A percentile compares a stretch with the other conserved stretches of the same genome.
These are phyloP conservation scores for Amaranthus hypochondriacus DNA, from an alignment of 148 eudicot genomes.

Conservation along the genomic window DNA sequence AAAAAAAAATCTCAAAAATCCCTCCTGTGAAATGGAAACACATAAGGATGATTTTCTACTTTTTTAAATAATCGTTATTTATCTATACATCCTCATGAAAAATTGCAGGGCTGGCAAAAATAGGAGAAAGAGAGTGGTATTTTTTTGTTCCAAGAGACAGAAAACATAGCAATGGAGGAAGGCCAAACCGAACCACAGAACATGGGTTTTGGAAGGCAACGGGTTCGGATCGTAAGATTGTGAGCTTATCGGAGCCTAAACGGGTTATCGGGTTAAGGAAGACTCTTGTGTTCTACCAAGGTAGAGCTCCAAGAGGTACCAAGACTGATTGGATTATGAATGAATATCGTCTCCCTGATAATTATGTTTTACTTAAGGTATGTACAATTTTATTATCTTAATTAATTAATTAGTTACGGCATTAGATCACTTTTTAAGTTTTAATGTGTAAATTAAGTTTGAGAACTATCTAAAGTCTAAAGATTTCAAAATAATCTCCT, in stretches of 20 bases:
- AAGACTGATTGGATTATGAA: conserved; percentile 93
- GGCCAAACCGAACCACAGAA: conserved; percentile 80
- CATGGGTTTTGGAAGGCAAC: conserved; percentile 96
- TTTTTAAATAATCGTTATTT: no score
- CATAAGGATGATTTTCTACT: no score
- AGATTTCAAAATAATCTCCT: no score
- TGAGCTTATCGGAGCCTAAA: conserved; percentile 47
- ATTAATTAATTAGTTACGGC: not conserved
- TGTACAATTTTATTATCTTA: not conserved
- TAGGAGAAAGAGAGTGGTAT: conserved; percentile 91
- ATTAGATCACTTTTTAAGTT: not conserved
- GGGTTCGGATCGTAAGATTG: conserved; percentile 71
- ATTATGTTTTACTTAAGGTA: conserved; percentile 42
- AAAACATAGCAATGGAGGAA: conserved; percentile 62
- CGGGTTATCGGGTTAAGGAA: conserved; percentile 59
- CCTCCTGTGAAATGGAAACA: no score
- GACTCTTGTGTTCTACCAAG: conserved; percentile 77
- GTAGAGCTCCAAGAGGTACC: conserved; percentile 73
- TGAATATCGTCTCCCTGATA: conserved; percentile 72
- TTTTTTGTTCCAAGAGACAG: conserved; percentile 84
- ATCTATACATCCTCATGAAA: no score
- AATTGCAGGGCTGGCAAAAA: conserved; percentile 59
- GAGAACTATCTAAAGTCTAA: not conserved
- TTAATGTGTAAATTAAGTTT: not conserved
- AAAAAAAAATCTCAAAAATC: no score